Conservation (phyloP, 768 basidiomycete species). For the Mycena rebaudengoi region DNA sequence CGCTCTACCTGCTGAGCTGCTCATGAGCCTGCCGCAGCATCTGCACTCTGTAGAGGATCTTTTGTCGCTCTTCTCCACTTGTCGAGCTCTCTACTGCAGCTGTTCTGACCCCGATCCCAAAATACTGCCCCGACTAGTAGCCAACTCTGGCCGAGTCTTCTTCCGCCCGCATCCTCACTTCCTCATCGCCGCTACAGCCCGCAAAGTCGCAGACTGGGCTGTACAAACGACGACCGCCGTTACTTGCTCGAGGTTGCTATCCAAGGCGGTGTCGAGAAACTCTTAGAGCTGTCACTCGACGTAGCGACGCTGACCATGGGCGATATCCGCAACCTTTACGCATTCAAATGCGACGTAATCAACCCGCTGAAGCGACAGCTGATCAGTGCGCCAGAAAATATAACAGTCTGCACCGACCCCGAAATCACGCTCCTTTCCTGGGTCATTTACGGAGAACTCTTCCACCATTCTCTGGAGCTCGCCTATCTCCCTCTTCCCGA, state of each 20-base stretch:
- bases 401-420: constrained; percentile 19
- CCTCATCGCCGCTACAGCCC: constrained; percentile 22
- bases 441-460: constrained; percentile 25
- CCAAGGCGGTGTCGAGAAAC: constrained; percentile 20
- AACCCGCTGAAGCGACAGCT: constrained; percentile 16
- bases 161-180: constrained; percentile 28
- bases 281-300: constrained; percentile 22
- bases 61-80: constrained; percentile 17
- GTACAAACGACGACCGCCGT: constrained; percentile 16
- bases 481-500: constrained; percentile 6
- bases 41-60: constrained; percentile 24
- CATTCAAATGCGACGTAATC: constrained; percentile 18
- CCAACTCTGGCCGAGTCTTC: constrained; percentile 23
- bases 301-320: constrained; percentile 22
- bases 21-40: constrained; percentile 9
- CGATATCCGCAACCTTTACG: constrained; percentile 22
- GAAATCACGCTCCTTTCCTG: constrained; percentile 22
- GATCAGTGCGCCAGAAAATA: constrained; percentile 1
- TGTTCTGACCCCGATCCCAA: constrained; percentile 19
- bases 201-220: constrained; percentile 27
- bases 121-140: constrained; percentile 17
- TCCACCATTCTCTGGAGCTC: constrained; percentile 24
- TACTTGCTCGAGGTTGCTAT: constrained; percentile 19
- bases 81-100: constrained; percentile 10
- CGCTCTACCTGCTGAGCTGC: constrained; percentile 18